These are phyloP conservation scores for Entomophthora muscae DNA, from an alignment of 371 early-diverging fungal species.

Conservation along the genomic window DNA sequence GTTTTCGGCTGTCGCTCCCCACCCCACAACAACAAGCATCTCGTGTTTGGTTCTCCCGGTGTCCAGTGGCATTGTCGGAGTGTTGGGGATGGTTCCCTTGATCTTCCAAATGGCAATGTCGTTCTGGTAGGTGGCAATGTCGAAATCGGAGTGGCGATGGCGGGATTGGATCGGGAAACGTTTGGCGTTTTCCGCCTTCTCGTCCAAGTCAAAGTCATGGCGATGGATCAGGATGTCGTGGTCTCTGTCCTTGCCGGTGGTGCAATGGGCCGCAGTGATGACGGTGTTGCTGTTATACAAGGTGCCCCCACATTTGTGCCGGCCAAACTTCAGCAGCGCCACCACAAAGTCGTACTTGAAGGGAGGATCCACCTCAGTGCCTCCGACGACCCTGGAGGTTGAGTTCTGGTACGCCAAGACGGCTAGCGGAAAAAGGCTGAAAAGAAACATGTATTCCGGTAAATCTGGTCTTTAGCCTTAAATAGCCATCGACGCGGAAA, in stretches of 20 bases:
- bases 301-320: constrained; percentile 2
- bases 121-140: neutral
- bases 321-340: neutral
- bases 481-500: too few relatives aligned
- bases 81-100: neutral
- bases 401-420: neutral
- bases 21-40: neutral
- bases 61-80: neutral
- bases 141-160: neutral
- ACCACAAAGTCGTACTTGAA: constrained; percentile 3
- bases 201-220: neutral
- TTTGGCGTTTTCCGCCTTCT: neutral
- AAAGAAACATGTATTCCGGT: too few relatives aligned
- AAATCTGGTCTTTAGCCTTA: too few relatives aligned
- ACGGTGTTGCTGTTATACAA: neutral
- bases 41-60: neutral
- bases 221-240: neutral
- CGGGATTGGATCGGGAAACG: neutral
- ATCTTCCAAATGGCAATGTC: constrained; percentile 6
- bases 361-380: neutral
- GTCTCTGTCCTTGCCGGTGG: neutral
- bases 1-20: neutral
- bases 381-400: neutral
- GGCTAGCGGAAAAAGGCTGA: neutral
- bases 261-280: constrained; percentile 9